Percentiles rank a stretch among this genome's conserved stretches.
These are phyloP conservation scores for Cucurbitaria berberidis DNA, from an alignment of 2,329 filamentous ascomycete genomes.

Conservation along the genomic window DNA sequence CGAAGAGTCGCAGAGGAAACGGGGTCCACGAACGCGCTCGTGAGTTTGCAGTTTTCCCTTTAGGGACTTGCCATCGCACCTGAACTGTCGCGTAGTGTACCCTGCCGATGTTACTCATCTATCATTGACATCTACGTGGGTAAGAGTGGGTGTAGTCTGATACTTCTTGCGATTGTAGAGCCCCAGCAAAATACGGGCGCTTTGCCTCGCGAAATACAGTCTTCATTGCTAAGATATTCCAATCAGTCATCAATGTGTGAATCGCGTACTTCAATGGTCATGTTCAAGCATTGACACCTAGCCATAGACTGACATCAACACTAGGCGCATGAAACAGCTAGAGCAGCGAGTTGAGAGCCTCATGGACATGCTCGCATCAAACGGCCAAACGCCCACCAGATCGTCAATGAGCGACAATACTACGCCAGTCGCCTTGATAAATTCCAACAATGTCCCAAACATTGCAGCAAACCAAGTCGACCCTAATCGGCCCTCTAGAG, in stretches of 20 bases:
- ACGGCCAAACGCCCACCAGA: constrained; percentile 6
- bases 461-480: neutral
- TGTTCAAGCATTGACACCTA: neutral
- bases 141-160: no score
- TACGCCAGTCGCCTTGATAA: neutral
- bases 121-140: neutral
- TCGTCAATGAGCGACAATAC: neutral
- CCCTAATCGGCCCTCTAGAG: neutral
- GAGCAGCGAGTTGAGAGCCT: constrained; percentile 35
- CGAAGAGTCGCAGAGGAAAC: constrained; percentile 17
- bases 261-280: no score
- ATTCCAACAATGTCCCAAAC: neutral
- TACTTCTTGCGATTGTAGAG: no score
- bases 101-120: no score
- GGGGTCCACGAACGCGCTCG: neutral
- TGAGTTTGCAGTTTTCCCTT: neutral
- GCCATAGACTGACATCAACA: neutral
- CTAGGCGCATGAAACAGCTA: constrained; percentile 29
- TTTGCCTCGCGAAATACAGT: no score
- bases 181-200: no score
- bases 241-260: neutral
- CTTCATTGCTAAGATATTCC: no score
- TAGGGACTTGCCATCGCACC: no score
- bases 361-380: constrained; percentile 19
- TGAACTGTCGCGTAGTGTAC: no score